Base-by-base conservation (phyloP, 805 yeast genomes). In the Sugiyamaella smithiae region DNA sequence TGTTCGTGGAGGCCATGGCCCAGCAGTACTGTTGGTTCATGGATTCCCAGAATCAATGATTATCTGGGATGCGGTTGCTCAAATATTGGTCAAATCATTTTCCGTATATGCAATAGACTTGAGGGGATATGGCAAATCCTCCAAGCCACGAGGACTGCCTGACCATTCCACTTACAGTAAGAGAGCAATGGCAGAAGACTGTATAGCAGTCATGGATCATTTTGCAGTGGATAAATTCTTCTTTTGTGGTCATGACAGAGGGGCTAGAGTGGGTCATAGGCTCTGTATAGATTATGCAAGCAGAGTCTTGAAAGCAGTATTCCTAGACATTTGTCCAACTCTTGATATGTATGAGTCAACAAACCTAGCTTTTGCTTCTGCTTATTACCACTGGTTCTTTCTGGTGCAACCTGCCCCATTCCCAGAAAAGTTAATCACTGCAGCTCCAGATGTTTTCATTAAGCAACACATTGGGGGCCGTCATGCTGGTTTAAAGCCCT, bases 351-450 rank as follows among this genome's bases (percentile, higher is more conserved):
- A 49, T 25, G 50, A 43, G 17, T 17, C 28, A n/a, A 49, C 55
- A 4, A 43, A 40, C 40, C n/a, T 36, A 32, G 19, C 9, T 19
- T 52, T 52, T 48, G 50, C 56, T 5, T 17, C 28, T 12, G 11
- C 40, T 5, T 52, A 49, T 33, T 52, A 32, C 33, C 56, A 50
- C 32, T 52, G 56, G 54, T 52, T 50, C 40, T 46, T 51, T 35
- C 52, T 52, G 25, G 36, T 46, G 12, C 56, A 52, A 36, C 54
- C 52, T n/a, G 23, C 19, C 6, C 54, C 56, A 8, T 42, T 47
- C 8, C 56, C 56, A 26, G 56, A 52, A 25, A 29, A 40, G 14
- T 33, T 52, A 24, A 43, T 52, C 37, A 19, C 40, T 4, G 42
- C 45, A n/a, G 32, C 46, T 36, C 54, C 56, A 17, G 46, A 24